Percentiles rank a stretch among this genome's conserved stretches.
These are phyloP conservation scores for Henningerozyma blattae DNA, from an alignment of 805 yeast genomes.

Conservation along the genomic window DNA sequence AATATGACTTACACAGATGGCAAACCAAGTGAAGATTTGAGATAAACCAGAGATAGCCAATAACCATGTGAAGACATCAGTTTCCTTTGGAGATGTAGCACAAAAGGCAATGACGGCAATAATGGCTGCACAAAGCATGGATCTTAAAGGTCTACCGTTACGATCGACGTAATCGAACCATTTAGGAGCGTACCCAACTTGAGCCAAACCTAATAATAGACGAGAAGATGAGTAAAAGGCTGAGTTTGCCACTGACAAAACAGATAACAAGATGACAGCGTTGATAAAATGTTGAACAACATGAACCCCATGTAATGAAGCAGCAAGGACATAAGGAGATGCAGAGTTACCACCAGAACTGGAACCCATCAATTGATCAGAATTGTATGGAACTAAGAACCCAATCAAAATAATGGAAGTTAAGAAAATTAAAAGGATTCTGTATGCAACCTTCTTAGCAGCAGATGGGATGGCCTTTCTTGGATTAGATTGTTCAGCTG, in stretches of 20 bases:
- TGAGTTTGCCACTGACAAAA: conserved; percentile 46
- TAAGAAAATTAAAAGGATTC: conserved; percentile 48
- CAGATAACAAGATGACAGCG: conserved; percentile 52
- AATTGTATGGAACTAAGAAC: conserved; percentile 47
- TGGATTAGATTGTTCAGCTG: conserved; percentile 61
- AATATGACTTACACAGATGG: conserved; percentile 44
- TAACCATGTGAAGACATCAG: conserved; percentile 51
- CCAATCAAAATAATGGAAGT: conserved; percentile 42
- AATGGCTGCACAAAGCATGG: conserved; percentile 35
- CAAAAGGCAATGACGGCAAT: conserved; percentile 55
- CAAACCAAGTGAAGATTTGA: conserved; percentile 51
- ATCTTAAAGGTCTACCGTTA: conserved; percentile 52
- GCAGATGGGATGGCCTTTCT: conserved; percentile 51
- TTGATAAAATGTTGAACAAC: conserved; percentile 53
- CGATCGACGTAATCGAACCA: conserved; percentile 46
- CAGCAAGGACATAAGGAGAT: conserved; percentile 70
- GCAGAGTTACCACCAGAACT: conserved; percentile 39
- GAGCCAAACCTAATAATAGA: conserved; percentile 41
- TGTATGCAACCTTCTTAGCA: conserved; percentile 59
- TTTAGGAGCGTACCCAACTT: conserved; percentile 50
- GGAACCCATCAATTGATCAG: conserved; percentile 37
- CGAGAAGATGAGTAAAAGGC: conserved; percentile 39
- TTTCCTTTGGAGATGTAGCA: conserved; percentile 48
- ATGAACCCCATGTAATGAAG: conserved; percentile 40
- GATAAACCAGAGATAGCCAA: conserved; percentile 51